phyloP scores from a whole-genome alignment of 495 filamentous ascomycete genomes.

The Aspergillus avenaceus region DNA sequence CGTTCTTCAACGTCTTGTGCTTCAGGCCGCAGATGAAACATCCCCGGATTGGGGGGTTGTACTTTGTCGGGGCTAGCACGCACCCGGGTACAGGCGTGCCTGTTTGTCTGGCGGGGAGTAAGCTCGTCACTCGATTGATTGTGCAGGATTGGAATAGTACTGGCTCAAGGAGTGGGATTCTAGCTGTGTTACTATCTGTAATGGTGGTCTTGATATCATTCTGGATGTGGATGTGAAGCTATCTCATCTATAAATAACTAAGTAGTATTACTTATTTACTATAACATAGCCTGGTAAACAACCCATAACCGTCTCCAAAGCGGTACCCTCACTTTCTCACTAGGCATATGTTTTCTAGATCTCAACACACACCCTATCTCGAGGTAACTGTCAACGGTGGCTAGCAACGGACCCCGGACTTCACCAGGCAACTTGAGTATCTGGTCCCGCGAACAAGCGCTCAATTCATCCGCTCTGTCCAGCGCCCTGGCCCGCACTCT shows the following conservation, averaged over 20 bases:
- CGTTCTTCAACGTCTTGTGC: conserved; percentile 65
- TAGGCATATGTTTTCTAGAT: conserved; percentile 36
- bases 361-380: conserved; percentile 49
- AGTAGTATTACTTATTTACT: not conserved
- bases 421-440: conserved; percentile 55
- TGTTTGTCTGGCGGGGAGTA: conserved; percentile 60
- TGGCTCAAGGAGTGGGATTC: not conserved
- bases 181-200: not conserved
- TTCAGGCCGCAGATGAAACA: conserved; percentile 60
- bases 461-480: conserved; percentile 50
- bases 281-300: conserved; percentile 5
- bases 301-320: conserved; percentile 10
- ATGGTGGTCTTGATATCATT: not conserved
- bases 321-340: conserved; percentile 38
- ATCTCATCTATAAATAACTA: not conserved
- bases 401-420: conserved; percentile 55
- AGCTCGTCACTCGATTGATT: conserved; percentile 57
- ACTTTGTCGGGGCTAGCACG: conserved; percentile 67
- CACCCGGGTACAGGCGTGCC: conserved; percentile 73
- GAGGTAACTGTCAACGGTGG: conserved; percentile 71
- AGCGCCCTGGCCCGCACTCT: conserved; percentile 48
- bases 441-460: conserved; percentile 40
- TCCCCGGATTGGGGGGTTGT: conserved; percentile 40
- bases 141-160: conserved; percentile 23
- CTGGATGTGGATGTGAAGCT: too few species aligned